Evolutionary conservation across 805 yeast genomes (phyloP).

Genomic region (Clavispora asparagi): DNA sequence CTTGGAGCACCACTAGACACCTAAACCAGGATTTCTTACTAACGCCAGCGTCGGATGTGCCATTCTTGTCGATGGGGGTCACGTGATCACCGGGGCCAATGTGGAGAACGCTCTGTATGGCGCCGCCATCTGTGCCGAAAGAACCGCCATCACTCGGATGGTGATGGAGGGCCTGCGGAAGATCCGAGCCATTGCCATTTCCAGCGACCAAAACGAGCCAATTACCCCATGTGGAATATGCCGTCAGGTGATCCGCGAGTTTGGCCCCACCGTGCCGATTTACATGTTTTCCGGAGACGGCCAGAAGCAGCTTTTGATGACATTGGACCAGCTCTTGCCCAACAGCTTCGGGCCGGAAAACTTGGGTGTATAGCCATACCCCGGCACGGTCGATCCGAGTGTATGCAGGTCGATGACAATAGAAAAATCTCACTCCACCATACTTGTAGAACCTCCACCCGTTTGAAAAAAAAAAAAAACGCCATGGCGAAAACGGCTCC

Average conservation of each 20-base stretch:
- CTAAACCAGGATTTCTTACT: constrained; percentile 1
- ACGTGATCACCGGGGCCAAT: constrained; percentile 68
- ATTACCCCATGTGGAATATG: constrained; percentile 94
- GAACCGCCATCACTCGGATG: constrained; percentile 28
- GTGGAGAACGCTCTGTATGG: constrained; percentile 92
- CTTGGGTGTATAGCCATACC: constrained; percentile 18
- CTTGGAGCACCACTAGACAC: no score
- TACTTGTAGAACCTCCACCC: background rate
- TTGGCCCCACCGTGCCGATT: constrained; percentile 53
- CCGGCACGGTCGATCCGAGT: background rate
- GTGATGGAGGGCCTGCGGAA: constrained; percentile 34
- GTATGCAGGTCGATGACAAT: background rate
- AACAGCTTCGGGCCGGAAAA: constrained; percentile 82
- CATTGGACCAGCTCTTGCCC: constrained; percentile 67
- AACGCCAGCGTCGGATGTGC: constrained; percentile 72
- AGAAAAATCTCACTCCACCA: background rate
- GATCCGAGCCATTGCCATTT: constrained; percentile 61
- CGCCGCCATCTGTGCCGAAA: constrained; percentile 39
- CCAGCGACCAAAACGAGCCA: constrained; percentile 52
- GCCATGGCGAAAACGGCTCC: constrained; percentile 1
- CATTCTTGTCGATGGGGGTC: constrained; percentile 48
- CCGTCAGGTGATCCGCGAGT: constrained; percentile 84
- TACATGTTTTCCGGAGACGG: constrained; percentile 65
- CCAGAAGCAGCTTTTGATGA: constrained; percentile 33
- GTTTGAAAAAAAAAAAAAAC: background rate